phyloP scores from a whole-genome alignment of 2,329 filamentous ascomycete genomes.

The Rhytidhysteron rufulum region DNA sequence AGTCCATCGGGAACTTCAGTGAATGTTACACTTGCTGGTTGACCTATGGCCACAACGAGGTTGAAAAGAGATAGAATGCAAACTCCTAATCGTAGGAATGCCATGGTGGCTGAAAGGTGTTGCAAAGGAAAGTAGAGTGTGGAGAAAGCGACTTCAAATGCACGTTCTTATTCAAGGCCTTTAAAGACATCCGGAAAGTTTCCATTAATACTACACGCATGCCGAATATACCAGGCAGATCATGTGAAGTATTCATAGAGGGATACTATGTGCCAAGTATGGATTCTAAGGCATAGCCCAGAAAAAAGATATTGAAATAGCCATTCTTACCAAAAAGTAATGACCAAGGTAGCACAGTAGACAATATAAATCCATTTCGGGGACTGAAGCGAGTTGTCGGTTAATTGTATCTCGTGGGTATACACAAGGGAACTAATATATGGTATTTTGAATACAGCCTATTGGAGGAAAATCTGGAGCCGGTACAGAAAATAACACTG shows the following conservation, averaged over 20 bases:
- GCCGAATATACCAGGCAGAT: neutral
- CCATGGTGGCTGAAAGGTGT: neutral
- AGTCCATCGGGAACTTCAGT: slow-evolving; percentile 14
- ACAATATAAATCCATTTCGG: neutral
- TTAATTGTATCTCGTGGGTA: neutral
- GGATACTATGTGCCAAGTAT: neutral
- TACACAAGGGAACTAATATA: neutral
- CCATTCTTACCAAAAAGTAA: neutral
- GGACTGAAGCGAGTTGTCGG: neutral
- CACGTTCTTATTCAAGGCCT: neutral
- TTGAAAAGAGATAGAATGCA: neutral
- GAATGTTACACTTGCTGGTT: slow-evolving; percentile 16
- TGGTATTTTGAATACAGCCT: neutral
- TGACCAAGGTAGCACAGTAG: neutral
- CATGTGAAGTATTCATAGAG: no score
- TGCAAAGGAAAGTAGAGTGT: neutral
- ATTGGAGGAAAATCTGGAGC: neutral
- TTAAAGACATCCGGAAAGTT: neutral
- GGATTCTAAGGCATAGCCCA: neutral
- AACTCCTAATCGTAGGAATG: neutral
- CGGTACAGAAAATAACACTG: no score
- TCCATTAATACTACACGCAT: neutral
- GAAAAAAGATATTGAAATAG: neutral
- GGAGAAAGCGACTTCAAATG: neutral
- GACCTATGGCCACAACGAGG: slow-evolving; percentile 11